Evolutionary conservation across 345 rosid genomes (phyloP), one percentile per base, ranked within the genome.

Genomic region (Leavenworthia alabamica): DNA sequence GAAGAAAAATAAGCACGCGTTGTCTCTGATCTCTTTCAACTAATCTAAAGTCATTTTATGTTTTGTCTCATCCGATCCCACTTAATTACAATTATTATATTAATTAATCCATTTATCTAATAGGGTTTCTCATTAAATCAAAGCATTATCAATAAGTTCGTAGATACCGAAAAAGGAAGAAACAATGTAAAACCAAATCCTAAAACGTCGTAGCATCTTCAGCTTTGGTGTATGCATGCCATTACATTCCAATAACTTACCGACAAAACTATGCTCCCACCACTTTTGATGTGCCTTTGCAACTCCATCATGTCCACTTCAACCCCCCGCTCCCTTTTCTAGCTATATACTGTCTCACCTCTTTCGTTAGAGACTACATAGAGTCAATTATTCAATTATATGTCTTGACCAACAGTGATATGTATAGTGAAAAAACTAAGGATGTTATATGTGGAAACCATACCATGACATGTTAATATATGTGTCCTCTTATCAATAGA

Each of bases 171-270:
- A 56, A 61, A 17, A n/a, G 44, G 29, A 36, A 52, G 58, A 52
- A 64, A 58, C 66, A 60, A 42, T 33, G 53, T 50, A 69, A 56
- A 37, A 40, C 75, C 70, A 71, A 75, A 79, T 64, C 72, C 70
- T 52, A 56, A 58, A 58, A 66, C 69, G 55, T 48, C 58, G 64
- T 65, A 43, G 86, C 79, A 78, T 76, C 75, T 82, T 70, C 86
- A 82, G 85, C 84, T 79, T 85, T 82, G 78, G 62, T 56, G 55
- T 72, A 15, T 72, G 86, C 95, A 82, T 83, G 88, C 86, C 89
- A 84, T 81, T 77, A 77, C 65, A 66, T 37, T 80, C 89, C 91
- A 87, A 68, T 31, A 41, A 45, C 81, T 59, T 68, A 9, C 52
- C 48, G 88, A 87, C 88, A 84, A 87, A 72, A 26, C 56, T 57